phyloP scores from a whole-genome alignment of 2,329 filamentous ascomycete species.

The Xylariaceae sp. region DNA sequence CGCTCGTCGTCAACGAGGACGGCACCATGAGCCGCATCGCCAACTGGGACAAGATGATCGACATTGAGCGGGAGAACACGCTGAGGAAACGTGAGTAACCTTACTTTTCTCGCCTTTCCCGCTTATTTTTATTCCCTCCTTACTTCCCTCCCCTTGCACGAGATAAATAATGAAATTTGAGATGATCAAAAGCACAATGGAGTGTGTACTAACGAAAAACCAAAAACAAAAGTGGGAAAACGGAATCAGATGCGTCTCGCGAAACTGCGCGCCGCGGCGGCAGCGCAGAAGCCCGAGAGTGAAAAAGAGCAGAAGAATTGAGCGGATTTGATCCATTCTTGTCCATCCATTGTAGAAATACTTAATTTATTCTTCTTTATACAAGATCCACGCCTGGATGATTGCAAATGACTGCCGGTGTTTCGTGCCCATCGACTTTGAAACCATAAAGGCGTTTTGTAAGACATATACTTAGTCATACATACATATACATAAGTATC shows the following conservation, averaged over 20 bases:
- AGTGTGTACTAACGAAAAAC: not conserved
- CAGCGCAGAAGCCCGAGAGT: constrained; percentile 8
- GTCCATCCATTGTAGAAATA: not conserved
- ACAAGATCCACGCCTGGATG: too few relatives aligned
- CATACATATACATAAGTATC: too few relatives aligned
- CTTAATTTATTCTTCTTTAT: not conserved
- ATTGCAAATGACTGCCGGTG: too few relatives aligned
- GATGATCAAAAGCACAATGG: too few relatives aligned
- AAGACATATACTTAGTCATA: too few relatives aligned
- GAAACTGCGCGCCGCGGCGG: constrained; percentile 21
- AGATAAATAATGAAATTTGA: too few relatives aligned
- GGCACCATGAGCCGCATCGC: constrained; percentile 64
- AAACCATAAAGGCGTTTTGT: too few relatives aligned
- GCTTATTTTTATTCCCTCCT: not conserved
- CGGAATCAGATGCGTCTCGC: constrained; percentile 61
- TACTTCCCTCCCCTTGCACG: not conserved
- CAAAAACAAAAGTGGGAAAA: constrained; percentile 50
- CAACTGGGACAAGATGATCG: constrained; percentile 69
- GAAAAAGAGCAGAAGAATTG: not conserved
- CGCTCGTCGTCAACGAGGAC: constrained; percentile 68
- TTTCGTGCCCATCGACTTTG: too few relatives aligned
- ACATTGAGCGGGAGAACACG: constrained; percentile 61
- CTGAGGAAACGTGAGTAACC: constrained; percentile 43
- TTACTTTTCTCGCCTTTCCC: not conserved
- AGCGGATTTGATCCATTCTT: not conserved